Evolutionary conservation across 345 rosid genomes (phyloP), one percentile per base, ranked within the genome.

Genomic region (Anacardium occidentale): DNA sequence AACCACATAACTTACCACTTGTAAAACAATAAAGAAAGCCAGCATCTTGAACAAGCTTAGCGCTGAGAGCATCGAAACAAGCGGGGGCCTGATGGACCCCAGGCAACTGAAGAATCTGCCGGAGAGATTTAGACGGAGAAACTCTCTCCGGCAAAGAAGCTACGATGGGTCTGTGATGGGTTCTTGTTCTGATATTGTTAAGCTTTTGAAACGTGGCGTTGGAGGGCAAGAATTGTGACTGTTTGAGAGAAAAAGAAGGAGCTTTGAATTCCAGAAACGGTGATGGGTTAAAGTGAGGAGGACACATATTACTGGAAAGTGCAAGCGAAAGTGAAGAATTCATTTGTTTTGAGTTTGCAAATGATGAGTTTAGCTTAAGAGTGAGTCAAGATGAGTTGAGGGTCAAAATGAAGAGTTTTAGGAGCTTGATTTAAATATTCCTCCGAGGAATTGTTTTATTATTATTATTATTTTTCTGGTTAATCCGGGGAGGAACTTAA

Each of bases 61-160:
- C 97, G 67, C 95, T 90, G 74, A 94, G 94, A 77, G 91, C 97
- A 89, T 94, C 97, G 82, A 88, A 94, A 76, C 97, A 94, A 67
- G 97, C 95, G 0, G 98, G 98, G 20, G 95, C 97, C 57, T 88
- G 97, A 81, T 89, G 97, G 77, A 89, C 77, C 40, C 97, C 97
- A 0, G 97, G 87, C 21, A 76, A 83, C 44, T 92, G 82, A 58
- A 92, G 82, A 56, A 94, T 74, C 72, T 82, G 73, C 47, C 97
- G 75, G 22, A 94, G 87, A 42, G 80, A 63, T 65, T 79, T 83
- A 20, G 83, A 79, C 4, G 86, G 77, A 7, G 82, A 53, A 44
- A 66, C 62, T 42, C 42, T 42, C 12, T 78, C 79, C 3, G 20
- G 48, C 37, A 73, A 71, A 75, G 60, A 69, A 22, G 73, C 64